These are phyloP conservation scores for Cynanchum wilfordii DNA, from an alignment of 257 asterid genomes.

Conservation along the genomic window DNA sequence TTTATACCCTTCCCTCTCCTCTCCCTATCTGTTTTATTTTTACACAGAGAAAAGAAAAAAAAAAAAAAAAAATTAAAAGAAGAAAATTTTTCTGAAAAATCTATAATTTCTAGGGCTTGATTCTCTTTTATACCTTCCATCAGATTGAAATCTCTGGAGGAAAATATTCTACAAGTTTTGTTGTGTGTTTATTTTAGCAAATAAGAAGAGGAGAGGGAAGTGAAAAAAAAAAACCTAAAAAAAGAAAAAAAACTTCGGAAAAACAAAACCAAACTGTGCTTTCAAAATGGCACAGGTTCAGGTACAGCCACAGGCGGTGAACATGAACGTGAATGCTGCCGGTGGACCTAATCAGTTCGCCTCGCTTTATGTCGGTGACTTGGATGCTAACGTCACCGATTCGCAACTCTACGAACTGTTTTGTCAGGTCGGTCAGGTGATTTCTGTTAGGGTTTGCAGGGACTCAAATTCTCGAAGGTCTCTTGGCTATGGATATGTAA, in stretches of 20 bases:
- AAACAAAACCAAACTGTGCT: slow-evolving; percentile 12
- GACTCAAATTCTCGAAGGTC: slow-evolving; percentile 67
- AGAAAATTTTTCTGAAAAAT: slow-evolving; percentile 31
- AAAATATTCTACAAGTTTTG: slow-evolving; percentile 10
- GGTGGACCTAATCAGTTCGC: slow-evolving; percentile 50
- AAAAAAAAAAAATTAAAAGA: too few relatives aligned
- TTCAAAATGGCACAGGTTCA: slow-evolving; percentile 75
- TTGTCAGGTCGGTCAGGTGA: slow-evolving; percentile 80
- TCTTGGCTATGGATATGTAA: slow-evolving; percentile 93
- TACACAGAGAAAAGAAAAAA: slow-evolving; percentile 7
- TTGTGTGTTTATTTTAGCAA: slow-evolving; percentile 26
- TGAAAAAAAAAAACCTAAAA: slow-evolving; percentile 25
- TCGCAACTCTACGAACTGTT: slow-evolving; percentile 85
- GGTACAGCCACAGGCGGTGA: slow-evolving; percentile 59
- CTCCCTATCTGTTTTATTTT: slow-evolving; percentile 16
- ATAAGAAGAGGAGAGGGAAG: slow-evolving; percentile 97
- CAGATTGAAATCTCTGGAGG: slow-evolving; percentile 12
- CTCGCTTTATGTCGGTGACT: slow-evolving; percentile 88
- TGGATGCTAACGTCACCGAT: slow-evolving; percentile 68
- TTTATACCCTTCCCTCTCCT: slow-evolving; percentile 47
- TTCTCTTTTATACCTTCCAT: slow-evolving; percentile 26
- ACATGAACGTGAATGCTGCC: slow-evolving; percentile 29
- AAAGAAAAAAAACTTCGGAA: slow-evolving; percentile 26
- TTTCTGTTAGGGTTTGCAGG: slow-evolving; percentile 90
- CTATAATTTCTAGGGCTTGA: slow-evolving; percentile 20